Evolutionary conservation across 139 green algal species (phyloP), one percentile per base, ranked within the genome.

Genomic region (Micractinium conductrix): DNA sequence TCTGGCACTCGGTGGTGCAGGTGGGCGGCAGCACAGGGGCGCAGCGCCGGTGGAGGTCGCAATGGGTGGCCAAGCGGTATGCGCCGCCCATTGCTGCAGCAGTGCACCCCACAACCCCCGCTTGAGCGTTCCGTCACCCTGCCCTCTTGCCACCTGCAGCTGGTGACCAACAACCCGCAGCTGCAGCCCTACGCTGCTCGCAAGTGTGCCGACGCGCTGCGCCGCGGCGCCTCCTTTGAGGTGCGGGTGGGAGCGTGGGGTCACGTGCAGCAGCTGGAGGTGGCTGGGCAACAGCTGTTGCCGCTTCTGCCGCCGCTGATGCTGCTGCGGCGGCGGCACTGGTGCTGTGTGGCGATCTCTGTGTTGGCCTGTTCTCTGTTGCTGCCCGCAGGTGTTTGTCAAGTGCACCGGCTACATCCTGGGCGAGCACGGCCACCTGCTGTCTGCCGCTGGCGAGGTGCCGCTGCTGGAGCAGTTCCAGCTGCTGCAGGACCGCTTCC

Each of bases 121-220:
- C 26, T 9, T 69, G 21, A 69, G 4, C 60, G 9, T 9, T 38
- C 14, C 22, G 2, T 17, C 2, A 26, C 60, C 60, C 28, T 28
- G n/a, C 63, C n/a, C n/a, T 24, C 19, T 21, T 74, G 68, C 58
- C n/a, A 28, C 83, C 75, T 89, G 30, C 97, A 99, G 90, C 90
- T 99, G 80, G 94, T 99, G 24, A 98, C 96, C 79, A 98, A 98
- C 89, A 93, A 98, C 81, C 90, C 93, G 30, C 85, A 92, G 71
- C 94, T 99, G 86, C 96, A 98, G 85, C 87, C 87, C 9, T 97
- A 98, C 72, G 94, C 96, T 3, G 96, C 95, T 0, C 71, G 84
- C 79, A 80, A 86, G 71, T 89, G 93, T 33, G 67, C 92, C n/a
- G 91, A 93, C 63, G 87, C 89, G 33, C 90, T 98, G 67, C 85